Evolutionary conservation across 768 basidiomycete genomes (phyloP), one percentile per base, ranked within the genome.

Genomic region (Kwoniella heveanensis): DNA sequence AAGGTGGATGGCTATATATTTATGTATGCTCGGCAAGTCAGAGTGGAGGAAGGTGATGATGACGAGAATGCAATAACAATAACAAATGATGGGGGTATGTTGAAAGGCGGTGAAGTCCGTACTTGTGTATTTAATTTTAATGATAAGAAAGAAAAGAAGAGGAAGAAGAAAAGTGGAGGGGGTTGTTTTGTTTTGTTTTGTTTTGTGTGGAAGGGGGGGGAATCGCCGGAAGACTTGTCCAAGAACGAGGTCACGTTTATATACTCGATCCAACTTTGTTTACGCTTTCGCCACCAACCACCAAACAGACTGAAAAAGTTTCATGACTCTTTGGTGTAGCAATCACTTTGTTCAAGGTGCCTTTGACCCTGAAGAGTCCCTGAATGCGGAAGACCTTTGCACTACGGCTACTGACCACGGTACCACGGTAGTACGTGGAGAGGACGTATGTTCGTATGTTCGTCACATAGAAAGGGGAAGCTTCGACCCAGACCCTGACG

Each of bases 31-130:
- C 19, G 39, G 10, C 3, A 9, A 3, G 39, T 19, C 8, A 44
- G 17, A 39, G 26, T 29, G 57, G 44, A 60, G 52, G 29, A 46
- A 60, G 51, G 60, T 48, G 52, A 54, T 13, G 52, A 54, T 54
- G 53, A 61, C 19, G 54, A 22, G 30, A 30, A 55, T 46, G 26
- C 59, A 60, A 32, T 32, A 13, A 32, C 32, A 32, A 53, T 26
- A 60, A 60, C 53, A 54, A 54, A 54, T 10, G 32, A 54, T 37
- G 25, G n/a, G 46, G 22, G 26, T n/a, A n/a, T n/a, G n/a, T n/a
- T n/a, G n/a, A 27, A 9, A 39, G 26, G 54, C 62, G 62, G 62
- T 64, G 49, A 64, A 50, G 62, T 37, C 62, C 62, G 62, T 51
- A 13, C 32, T 49, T 37, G 19, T 19, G 25, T 50, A 29, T 50